phyloP scores from a whole-genome alignment of 1,139 yeast genomes.

The Lodderomyces elongisporus region DNA sequence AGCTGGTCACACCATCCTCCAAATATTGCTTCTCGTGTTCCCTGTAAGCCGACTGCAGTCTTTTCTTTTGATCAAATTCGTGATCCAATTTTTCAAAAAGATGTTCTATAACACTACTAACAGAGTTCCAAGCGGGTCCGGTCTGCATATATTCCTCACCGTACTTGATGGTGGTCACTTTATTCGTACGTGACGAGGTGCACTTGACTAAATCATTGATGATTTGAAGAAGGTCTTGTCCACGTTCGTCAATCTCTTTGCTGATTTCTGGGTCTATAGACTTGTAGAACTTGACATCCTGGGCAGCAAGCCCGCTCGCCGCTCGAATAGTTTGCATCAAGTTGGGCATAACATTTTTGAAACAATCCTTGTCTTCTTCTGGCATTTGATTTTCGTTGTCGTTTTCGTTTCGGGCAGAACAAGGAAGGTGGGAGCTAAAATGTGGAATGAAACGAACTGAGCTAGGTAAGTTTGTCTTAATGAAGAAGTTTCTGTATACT shows the following conservation, averaged over 20 bases:
- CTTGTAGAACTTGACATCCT: conserved; percentile 72
- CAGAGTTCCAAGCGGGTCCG: conserved; percentile 52
- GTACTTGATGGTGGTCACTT: conserved; percentile 19
- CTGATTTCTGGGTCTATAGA: conserved; percentile 57
- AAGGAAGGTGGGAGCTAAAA: too few relatives aligned
- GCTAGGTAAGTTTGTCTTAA: too few relatives aligned
- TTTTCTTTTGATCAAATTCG: conserved; percentile 43
- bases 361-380: conserved; percentile 13
- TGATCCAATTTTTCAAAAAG: conserved; percentile 70
- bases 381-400: conserved; percentile 7
- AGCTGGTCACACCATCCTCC: conserved; percentile 10
- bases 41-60: neutral
- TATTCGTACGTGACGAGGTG: conserved; percentile 21
- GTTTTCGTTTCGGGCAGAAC: neutral
- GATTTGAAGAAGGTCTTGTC: conserved; percentile 43
- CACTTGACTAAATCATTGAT: conserved; percentile 47
- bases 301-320: conserved; percentile 68
- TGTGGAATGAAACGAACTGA: too few relatives aligned
- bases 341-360: conserved; percentile 31
- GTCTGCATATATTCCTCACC: conserved; percentile 34
- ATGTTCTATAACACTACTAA: conserved; percentile 61
- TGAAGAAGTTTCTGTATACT: too few relatives aligned
- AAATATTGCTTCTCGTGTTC: conserved; percentile 9
- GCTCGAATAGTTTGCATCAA: conserved; percentile 59
- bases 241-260: conserved; percentile 36